A percentile compares a stretch with the other conserved stretches of the same genome.
These are phyloP conservation scores for Cyberlindnera euphorbiiphila DNA, from an alignment of 805 yeast species.

Conservation along the genomic window DNA sequence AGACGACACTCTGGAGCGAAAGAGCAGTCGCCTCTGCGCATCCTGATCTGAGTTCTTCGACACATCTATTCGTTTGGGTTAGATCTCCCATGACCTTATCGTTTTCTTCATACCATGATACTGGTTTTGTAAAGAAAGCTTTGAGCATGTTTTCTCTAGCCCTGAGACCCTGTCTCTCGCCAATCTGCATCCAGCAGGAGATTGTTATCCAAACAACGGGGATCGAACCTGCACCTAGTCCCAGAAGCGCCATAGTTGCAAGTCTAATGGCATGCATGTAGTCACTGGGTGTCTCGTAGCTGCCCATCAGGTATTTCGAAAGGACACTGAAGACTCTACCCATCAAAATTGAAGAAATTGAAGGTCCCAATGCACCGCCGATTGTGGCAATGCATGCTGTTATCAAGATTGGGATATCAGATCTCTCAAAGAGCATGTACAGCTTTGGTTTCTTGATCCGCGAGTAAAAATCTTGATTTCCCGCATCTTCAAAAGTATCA, in stretches of 20 bases:
- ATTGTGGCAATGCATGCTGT: constrained; percentile 39
- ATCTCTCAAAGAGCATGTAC: constrained; percentile 22
- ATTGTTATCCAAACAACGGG: constrained; percentile 52
- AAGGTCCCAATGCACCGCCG: constrained; percentile 53
- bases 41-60: constrained; percentile 69
- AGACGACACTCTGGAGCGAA: constrained; percentile 47
- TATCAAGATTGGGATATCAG: constrained; percentile 25
- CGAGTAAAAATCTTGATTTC: constrained; percentile 5
- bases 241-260: constrained; percentile 38
- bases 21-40: constrained; percentile 63
- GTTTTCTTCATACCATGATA: constrained; percentile 62
- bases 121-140: constrained; percentile 41
- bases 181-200: constrained; percentile 60
- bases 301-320: constrained; percentile 32
- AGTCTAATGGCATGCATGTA: constrained; percentile 38
- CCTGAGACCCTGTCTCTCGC: constrained; percentile 63
- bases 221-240: constrained; percentile 44
- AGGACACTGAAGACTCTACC: constrained; percentile 58
- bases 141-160: constrained; percentile 46
- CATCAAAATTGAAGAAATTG: constrained; percentile 58
- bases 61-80: constrained; percentile 62
- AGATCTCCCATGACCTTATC: constrained; percentile 57
- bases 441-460: constrained; percentile 17
- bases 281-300: constrained; percentile 26
- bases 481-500: background rate